Base-by-base conservation (phyloP, 2,329 filamentous ascomycete species). In the Cladosporium halotolerans region DNA sequence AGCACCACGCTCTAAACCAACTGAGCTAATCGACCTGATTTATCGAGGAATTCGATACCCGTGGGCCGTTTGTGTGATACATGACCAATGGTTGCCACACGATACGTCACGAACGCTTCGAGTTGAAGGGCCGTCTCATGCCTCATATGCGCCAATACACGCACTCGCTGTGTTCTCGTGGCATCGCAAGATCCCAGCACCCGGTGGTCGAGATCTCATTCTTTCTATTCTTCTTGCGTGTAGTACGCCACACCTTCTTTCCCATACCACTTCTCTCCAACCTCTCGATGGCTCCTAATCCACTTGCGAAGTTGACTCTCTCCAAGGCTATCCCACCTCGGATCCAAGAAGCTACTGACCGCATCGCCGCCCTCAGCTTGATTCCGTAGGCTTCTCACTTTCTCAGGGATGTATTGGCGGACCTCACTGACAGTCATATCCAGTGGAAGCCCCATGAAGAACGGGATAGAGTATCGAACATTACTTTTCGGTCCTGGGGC, bases 351-450 rank as follows among this genome's bases (percentile, higher is more conserved):
- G 11, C 33, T 55, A 13, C 58, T 60, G 10, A 61, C 55, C 1
- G 19, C 55, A 41, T 56, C 58, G 16, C 41, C 55, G 10, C 57
- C 57, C 4, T 60, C 54, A 3, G 18, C 52, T 34, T 49, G 56
- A 38, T 52, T 55, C 39, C 63, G 52, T 19, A 62, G 38, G 19
- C 44, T 50, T 31, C 61, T 55, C 8, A 68, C 64, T 10, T 50
- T 33, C 23, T 66, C 55, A 4, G 64, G 62, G 33, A 69, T 65
- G 44, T 62, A 60, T 33, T 18, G 0, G 62, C 18, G 74, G 55
- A 43, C 77, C 73, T 40, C 75, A 66, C 51, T 77, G 70, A 68
- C 64, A 14, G 63, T 70, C 60, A 67, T 62, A 46, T 68, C 63
- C 7, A 68, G 58, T 14, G 66, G 64, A 42, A 70, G 54, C 4